Evolutionary conservation across 2,329 filamentous ascomycete species (phyloP), one percentile per base, ranked within the genome.

Genomic region (Didymella segeticola): DNA sequence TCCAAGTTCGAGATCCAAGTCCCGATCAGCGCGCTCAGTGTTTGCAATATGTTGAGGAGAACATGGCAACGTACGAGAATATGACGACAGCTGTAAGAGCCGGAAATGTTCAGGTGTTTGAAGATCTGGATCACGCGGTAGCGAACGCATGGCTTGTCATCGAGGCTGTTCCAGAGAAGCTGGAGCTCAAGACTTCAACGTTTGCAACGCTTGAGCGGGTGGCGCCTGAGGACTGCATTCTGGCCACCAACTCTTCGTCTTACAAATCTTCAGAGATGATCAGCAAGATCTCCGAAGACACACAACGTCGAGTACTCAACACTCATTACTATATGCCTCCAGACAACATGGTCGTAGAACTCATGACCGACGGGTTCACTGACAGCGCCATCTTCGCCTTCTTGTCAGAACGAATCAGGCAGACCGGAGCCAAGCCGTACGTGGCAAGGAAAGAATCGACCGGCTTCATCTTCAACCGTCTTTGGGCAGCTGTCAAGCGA

Each of bases 401-500:
- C 54, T 56, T 84, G 36, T 69, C 69, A 2, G 68, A 77, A 14
- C 68, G 73, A 29, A 75, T 75, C 3, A 61, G 63, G 17, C 76
- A 77, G n/a, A 74, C 71, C 2, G 80, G 75, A 0, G 75, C 77
- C 26, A 62, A 71, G 2, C 80, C 80, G 0, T 75, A 77, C 19
- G 62, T 74, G 4, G 80, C 80, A 0, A 60, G 72, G 6, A 79
- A 77, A 42, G 78, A 84, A 56, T 82, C 80, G 0, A 82, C 81
- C 0, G 79, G 82, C 0, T 80, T 84, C 56, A 79, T 85, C 29
- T 82, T 83, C 61, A 84, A 85, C 47, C 78, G 82, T 0, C 65
- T 85, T 0, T 85, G 82, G 82, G 83, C 82, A 0, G 82, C 82
- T 0, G 74, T 85, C 14, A 84, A 85, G 64, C 74, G 82, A 2